A percentile compares a stretch with the other conserved stretches of the same genome.
Evolutionary conservation across 1,284 basidiomycete genomes (phyloP).

Genomic region (Ganoderma meredithae): DNA sequence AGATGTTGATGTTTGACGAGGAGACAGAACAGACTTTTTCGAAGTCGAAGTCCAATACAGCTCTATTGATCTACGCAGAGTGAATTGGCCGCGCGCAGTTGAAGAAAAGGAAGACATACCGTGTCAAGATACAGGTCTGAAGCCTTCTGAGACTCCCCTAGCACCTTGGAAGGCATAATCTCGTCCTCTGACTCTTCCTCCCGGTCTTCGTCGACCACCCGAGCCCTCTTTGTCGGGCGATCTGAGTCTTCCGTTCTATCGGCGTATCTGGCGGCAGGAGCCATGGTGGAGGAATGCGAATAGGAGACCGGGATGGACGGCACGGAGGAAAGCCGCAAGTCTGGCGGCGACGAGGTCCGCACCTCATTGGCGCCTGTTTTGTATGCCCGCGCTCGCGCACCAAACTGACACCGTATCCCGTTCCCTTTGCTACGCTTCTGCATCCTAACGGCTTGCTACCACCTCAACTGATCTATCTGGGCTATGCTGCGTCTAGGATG

Average conservation of each 20-base stretch:
- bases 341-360: neutral
- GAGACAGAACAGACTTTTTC: constrained; percentile 99
- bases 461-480: neutral
- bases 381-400: neutral
- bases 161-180: constrained; percentile 42
- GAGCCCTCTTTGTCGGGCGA: constrained; percentile 37
- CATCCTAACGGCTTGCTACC: neutral
- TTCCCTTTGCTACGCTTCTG: neutral
- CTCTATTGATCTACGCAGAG: constrained; percentile 78
- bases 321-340: neutral
- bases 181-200: constrained; percentile 63
- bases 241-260: constrained; percentile 24
- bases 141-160: constrained; percentile 58
- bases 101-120: constrained; percentile 52
- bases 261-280: constrained; percentile 20
- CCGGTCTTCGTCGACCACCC: constrained; percentile 46
- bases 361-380: constrained; percentile 5
- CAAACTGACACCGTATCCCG: neutral
- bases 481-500: constrained; percentile 39
- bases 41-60: constrained; percentile 96
- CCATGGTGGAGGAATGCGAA: constrained; percentile 13
- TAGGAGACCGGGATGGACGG: neutral
- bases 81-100: neutral
- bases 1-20: constrained; percentile 95
- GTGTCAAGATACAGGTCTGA: constrained; percentile 97